These are phyloP conservation scores for Rhizoclosmatium sp. DNA, from an alignment of 192 early-diverging fungal genomes.

Conservation along the genomic window DNA sequence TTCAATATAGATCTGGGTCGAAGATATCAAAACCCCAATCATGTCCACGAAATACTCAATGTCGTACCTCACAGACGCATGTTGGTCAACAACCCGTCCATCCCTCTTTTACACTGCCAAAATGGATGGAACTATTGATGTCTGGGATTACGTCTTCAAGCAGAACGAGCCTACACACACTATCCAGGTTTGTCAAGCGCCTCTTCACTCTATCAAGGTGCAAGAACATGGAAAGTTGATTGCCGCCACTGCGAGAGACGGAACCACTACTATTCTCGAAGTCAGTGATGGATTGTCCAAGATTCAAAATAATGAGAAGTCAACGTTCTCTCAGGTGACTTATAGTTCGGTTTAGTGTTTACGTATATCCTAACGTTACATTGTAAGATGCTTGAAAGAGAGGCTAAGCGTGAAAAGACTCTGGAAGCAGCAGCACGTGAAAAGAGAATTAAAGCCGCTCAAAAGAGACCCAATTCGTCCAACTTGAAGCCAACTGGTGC, in stretches of 20 bases:
- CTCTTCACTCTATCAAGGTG: conserved; percentile 63
- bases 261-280: conserved; percentile 62
- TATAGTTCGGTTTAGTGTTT: conserved; percentile 16
- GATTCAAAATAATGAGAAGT: conserved; percentile 64
- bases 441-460: conserved; percentile 65
- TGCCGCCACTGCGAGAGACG: conserved; percentile 62
- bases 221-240: conserved; percentile 67
- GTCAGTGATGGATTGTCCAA: conserved; percentile 59
- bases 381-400: conserved; percentile 66
- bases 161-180: conserved; percentile 66
- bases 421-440: conserved; percentile 62
- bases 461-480: conserved; percentile 60
- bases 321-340: conserved; percentile 60
- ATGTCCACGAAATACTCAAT: conserved; percentile 59
- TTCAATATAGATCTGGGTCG: conserved; percentile 60
- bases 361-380: conserved; percentile 8
- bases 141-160: conserved; percentile 69
- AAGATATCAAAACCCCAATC: conserved; percentile 66
- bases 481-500: conserved; percentile 45
- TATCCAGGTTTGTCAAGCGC: conserved; percentile 64
- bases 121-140: conserved; percentile 64
- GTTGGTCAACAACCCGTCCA: conserved; percentile 66
- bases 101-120: conserved; percentile 67
- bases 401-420: conserved; percentile 69
- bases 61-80: conserved; percentile 64